phyloP scores from a whole-genome alignment of 768 basidiomycete genomes.

The Scleroderma bovista region DNA sequence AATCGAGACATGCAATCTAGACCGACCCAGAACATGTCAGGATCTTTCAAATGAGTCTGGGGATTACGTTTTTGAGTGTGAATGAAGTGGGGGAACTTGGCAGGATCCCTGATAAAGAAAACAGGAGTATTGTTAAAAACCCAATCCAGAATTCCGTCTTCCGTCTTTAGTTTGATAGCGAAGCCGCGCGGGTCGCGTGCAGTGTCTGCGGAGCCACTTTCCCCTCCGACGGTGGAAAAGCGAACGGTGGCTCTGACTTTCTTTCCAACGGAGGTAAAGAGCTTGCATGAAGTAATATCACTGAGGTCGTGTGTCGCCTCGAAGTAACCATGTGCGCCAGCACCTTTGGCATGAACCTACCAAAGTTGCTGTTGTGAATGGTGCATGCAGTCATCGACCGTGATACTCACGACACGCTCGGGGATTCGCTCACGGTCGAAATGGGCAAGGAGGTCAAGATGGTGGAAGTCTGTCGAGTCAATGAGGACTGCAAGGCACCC shows the following conservation, averaged over 20 bases:
- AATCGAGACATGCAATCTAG: neutral
- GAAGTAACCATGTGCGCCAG: constrained; percentile 91
- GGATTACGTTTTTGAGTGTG: constrained; percentile 92
- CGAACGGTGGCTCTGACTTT: constrained; percentile 72
- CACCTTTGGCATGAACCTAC: constrained; percentile 88
- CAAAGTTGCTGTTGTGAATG: constrained; percentile 20
- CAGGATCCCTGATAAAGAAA: constrained; percentile 83
- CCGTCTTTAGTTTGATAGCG: constrained; percentile 82
- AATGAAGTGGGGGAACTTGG: constrained; percentile 91
- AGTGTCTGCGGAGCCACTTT: constrained; percentile 84
- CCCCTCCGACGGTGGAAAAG: constrained; percentile 93
- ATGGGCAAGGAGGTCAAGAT: constrained; percentile 86
- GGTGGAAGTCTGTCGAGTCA: constrained; percentile 66
- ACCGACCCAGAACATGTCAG: constrained; percentile 78
- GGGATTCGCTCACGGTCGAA: constrained; percentile 96
- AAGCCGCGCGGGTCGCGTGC: constrained; percentile 94
- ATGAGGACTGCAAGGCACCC: neutral
- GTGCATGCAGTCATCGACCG: neutral
- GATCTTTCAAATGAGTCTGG: constrained; percentile 85
- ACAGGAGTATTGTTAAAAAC: constrained; percentile 92
- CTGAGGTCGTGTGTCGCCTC: constrained; percentile 81
- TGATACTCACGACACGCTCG: constrained; percentile 71
- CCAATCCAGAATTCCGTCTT: constrained; percentile 90
- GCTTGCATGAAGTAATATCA: constrained; percentile 68
- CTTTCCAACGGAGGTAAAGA: constrained; percentile 63